Evolutionary conservation across 2,329 filamentous ascomycete species (phyloP).

Genomic region (Trichoderma sp.): DNA sequence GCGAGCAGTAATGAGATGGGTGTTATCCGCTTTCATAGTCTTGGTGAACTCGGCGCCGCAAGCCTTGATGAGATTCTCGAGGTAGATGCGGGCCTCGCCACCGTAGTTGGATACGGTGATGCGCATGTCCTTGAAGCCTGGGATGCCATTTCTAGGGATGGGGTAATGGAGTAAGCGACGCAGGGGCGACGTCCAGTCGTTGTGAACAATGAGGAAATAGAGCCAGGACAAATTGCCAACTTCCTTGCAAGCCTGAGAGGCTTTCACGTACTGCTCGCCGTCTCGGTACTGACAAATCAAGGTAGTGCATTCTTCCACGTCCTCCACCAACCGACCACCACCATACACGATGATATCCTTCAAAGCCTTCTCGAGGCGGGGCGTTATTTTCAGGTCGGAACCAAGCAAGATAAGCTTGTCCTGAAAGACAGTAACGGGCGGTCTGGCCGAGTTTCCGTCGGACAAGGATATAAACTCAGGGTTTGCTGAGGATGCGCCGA

Average conservation of each 20-base stretch:
- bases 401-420: constrained; percentile 76
- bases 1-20: constrained; percentile 89
- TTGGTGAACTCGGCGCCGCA: constrained; percentile 88
- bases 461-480: constrained; percentile 45
- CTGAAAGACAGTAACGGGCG: constrained; percentile 71
- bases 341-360: constrained; percentile 67
- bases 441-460: constrained; percentile 40
- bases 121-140: constrained; percentile 70
- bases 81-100: constrained; percentile 86
- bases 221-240: constrained; percentile 94
- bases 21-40: constrained; percentile 93
- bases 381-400: constrained; percentile 67
- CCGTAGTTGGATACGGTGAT: constrained; percentile 97
- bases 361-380: constrained; percentile 65
- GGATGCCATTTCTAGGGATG: constrained; percentile 70
- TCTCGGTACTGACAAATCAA: constrained; percentile 87
- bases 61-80: constrained; percentile 86
- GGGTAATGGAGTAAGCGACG: constrained; percentile 88
- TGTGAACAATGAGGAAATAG: constrained; percentile 84
- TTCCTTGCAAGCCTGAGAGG: constrained; percentile 73
- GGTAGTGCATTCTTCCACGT: constrained; percentile 71
- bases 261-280: constrained; percentile 72
- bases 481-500: constrained; percentile 61
- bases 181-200: constrained; percentile 83
- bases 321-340: constrained; percentile 65